Evolutionary conservation across 2,329 filamentous ascomycete species (phyloP).

Genomic region (Monascus ruber): DNA sequence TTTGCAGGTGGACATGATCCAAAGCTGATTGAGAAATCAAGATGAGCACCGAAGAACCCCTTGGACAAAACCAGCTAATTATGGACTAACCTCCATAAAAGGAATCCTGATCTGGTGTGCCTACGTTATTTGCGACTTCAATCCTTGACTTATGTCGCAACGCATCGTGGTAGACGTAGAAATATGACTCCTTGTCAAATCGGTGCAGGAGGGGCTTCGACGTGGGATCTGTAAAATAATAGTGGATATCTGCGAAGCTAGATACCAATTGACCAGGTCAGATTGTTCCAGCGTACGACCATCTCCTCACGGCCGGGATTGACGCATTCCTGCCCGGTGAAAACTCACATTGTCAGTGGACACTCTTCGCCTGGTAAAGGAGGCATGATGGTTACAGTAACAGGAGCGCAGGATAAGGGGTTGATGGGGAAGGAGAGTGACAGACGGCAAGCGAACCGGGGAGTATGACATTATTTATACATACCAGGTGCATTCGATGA

Average conservation of each 20-base stretch:
- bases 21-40: constrained; percentile 28
- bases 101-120: constrained; percentile 52
- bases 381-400: constrained; percentile 26
- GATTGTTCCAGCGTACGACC: not conserved
- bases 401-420: too few relatives aligned
- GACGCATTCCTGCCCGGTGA: constrained; percentile 9
- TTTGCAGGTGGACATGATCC: constrained; percentile 41
- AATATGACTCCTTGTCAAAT: constrained; percentile 53
- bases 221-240: constrained; percentile 48
- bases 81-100: constrained; percentile 45
- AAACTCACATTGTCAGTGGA: constrained; percentile 35
- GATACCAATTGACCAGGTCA: constrained; percentile 3
- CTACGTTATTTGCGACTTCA: constrained; percentile 54
- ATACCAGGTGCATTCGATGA: too few relatives aligned
- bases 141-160: constrained; percentile 43
- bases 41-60: not conserved
- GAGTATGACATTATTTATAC: too few relatives aligned
- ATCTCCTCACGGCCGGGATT: not conserved
- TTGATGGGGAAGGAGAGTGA: too few relatives aligned
- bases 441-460: too few relatives aligned
- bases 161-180: constrained; percentile 52
- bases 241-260: constrained; percentile 55
- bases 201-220: constrained; percentile 48
- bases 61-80: not conserved
- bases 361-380: constrained; percentile 36